Percentiles rank a stretch among this genome's conserved stretches.
phyloP scores from a whole-genome alignment of 2,329 filamentous ascomycete species.

The Didymella exigua region DNA sequence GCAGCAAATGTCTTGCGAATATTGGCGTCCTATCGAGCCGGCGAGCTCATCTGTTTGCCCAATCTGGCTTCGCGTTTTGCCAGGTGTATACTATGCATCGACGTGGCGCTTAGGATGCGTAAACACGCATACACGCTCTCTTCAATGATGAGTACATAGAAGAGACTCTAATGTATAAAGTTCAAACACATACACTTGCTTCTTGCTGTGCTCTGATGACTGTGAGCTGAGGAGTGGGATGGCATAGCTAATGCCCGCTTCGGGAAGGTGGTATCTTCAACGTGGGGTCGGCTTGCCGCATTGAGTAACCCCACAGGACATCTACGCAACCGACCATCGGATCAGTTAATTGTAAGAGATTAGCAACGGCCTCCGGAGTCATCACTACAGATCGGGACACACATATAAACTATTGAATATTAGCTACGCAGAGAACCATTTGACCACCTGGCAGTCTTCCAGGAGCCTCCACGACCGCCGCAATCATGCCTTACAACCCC shows the following conservation, averaged over 20 bases:
- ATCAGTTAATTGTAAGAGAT: not conserved
- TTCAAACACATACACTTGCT: not conserved
- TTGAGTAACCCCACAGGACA: slow-evolving; percentile 2
- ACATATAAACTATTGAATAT: no score
- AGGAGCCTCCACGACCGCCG: not conserved
- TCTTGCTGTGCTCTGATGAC: not conserved
- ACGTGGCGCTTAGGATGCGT: not conserved
- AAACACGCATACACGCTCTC: not conserved
- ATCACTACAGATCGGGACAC: no score
- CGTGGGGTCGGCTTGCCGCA: slow-evolving; percentile 15
- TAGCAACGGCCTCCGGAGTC: no score
- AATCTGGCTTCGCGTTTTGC: not conserved
- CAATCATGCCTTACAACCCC: slow-evolving; percentile 46
- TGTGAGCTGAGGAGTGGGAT: slow-evolving; percentile 4
- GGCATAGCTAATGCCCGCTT: slow-evolving; percentile 3
- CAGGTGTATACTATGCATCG: slow-evolving; percentile 12
- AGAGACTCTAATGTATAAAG: slow-evolving; percentile 15
- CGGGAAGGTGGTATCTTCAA: slow-evolving; percentile 16
- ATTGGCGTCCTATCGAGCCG: slow-evolving; percentile 6
- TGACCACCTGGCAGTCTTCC: no score
- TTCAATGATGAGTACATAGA: slow-evolving; percentile 5
- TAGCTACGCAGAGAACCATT: no score
- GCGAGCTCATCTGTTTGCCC: slow-evolving; percentile 3
- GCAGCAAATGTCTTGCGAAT: not conserved
- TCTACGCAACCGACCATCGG: not conserved